Evolutionary conservation across 352 stramenopile genomes (phyloP).

Genomic region (Phytophthora podocarpi): DNA sequence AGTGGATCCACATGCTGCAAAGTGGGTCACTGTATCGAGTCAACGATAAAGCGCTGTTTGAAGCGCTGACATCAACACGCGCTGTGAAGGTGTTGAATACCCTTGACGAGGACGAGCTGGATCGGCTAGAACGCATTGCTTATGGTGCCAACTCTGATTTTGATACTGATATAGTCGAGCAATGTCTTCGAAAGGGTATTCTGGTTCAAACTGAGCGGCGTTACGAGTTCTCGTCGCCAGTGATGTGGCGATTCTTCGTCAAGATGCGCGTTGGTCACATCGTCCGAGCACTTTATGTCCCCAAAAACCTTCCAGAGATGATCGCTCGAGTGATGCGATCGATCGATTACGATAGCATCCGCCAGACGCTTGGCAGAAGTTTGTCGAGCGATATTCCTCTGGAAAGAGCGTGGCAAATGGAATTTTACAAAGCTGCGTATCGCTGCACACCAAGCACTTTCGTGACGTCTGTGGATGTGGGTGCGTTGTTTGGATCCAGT

Average conservation of each 20-base stretch:
- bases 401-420: slow-evolving; percentile 14
- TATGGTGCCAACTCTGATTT: slow-evolving; percentile 1
- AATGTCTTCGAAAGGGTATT: slow-evolving; percentile 14
- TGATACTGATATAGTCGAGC: not conserved
- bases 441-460: slow-evolving; percentile 12
- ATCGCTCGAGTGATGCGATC: too few species aligned
- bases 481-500: slow-evolving; percentile 4
- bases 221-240: too few species aligned
- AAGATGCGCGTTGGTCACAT: too few species aligned
- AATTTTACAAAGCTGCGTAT: slow-evolving; percentile 12
- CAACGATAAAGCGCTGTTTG: slow-evolving; percentile 15
- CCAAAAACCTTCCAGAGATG: too few species aligned
- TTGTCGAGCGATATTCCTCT: slow-evolving; percentile 12
- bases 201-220: not conserved
- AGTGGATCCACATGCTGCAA: slow-evolving; percentile 7
- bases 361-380: slow-evolving; percentile 5
- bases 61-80: slow-evolving; percentile 11
- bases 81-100: slow-evolving; percentile 14
- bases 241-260: too few species aligned
- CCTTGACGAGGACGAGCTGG: slow-evolving; percentile 4
- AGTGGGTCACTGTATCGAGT: not conserved
- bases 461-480: slow-evolving; percentile 1
- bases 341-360: too few species aligned
- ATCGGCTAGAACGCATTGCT: slow-evolving; percentile 8
- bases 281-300: too few species aligned